Evolutionary conservation across 83 land plant genomes (phyloP).

Genomic region (Diphasiastrum complanatum): DNA sequence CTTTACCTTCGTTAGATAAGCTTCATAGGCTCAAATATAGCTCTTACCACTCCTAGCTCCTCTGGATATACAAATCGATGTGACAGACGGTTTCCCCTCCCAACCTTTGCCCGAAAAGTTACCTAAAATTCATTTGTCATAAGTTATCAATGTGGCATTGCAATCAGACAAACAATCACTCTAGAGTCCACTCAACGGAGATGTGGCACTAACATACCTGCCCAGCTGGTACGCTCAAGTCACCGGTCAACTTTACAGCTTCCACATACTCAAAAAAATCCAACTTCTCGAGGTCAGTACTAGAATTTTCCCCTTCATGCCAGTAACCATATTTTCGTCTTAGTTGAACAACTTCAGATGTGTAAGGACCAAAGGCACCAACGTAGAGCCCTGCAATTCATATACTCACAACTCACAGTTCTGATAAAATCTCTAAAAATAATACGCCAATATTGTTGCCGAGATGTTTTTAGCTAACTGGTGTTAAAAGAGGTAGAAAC

Average conservation of each 20-base stretch:
- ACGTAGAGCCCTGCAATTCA: conserved; percentile 63
- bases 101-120: conserved; percentile 83
- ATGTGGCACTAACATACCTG: conserved; percentile 42
- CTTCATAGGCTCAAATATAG: not conserved
- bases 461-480: too few relatives aligned
- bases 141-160: not conserved
- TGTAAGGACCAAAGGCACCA: conserved; percentile 87
- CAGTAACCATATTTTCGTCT: conserved; percentile 86
- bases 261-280: conserved; percentile 99
- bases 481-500: too few relatives aligned
- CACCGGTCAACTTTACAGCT: conserved; percentile 95
- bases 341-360: conserved; percentile 82
- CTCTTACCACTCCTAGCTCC: conserved; percentile 95
- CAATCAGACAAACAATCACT: not conserved
- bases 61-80: conserved; percentile 83
- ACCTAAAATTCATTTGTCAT: conserved; percentile 51
- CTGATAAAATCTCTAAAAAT: too few relatives aligned
- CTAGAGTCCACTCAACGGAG: too few relatives aligned
- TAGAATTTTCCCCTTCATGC: conserved; percentile 33
- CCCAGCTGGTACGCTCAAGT: conserved; percentile 94
- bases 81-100: conserved; percentile 69
- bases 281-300: conserved; percentile 31
- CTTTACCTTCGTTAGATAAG: not conserved
- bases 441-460: too few relatives aligned
- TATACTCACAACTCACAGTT: too few relatives aligned